Percentiles rank a stretch among this genome's conserved stretches.
phyloP scores from a whole-genome alignment of 768 basidiomycete species.

The Phaffia tasmanica region DNA sequence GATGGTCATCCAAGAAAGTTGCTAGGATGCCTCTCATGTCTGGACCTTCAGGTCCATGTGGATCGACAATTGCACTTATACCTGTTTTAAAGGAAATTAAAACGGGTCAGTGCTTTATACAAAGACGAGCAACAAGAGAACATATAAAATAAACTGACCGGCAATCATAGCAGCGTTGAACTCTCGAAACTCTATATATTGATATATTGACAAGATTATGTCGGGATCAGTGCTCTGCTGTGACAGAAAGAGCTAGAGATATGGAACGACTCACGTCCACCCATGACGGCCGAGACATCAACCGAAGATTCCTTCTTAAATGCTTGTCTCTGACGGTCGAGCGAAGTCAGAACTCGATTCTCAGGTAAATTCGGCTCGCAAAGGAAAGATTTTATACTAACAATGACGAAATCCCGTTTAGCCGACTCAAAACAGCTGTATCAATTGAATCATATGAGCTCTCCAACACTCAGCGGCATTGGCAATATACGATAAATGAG shows the following conservation, averaged over 20 bases:
- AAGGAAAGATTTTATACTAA: constrained; percentile 14
- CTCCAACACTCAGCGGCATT: too few species aligned
- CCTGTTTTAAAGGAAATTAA: constrained; percentile 69
- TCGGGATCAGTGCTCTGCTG: too few species aligned
- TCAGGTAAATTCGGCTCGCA: background rate
- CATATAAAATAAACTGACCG: background rate
- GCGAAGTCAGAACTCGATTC: background rate
- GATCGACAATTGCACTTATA: constrained; percentile 71
- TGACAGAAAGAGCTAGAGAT: too few species aligned
- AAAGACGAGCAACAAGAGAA: background rate
- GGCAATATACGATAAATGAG: too few species aligned
- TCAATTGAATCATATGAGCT: too few species aligned
- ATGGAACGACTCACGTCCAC: constrained; percentile 4
- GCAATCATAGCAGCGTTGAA: constrained; percentile 11
- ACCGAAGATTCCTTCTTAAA: constrained; percentile 34
- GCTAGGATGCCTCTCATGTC: constrained; percentile 72
- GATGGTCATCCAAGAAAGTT: constrained; percentile 58
- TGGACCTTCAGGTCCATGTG: constrained; percentile 54
- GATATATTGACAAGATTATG: constrained; percentile 37
- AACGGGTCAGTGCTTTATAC: too few species aligned
- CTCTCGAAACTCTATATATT: constrained; percentile 18
- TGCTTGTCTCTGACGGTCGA: constrained; percentile 30
- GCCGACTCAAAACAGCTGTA: constrained; percentile 65
- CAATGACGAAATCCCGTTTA: constrained; percentile 68
- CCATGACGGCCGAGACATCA: constrained; percentile 20